Evolutionary conservation across 805 yeast genomes (phyloP).

Genomic region (Suhomyces pyralidae): DNA sequence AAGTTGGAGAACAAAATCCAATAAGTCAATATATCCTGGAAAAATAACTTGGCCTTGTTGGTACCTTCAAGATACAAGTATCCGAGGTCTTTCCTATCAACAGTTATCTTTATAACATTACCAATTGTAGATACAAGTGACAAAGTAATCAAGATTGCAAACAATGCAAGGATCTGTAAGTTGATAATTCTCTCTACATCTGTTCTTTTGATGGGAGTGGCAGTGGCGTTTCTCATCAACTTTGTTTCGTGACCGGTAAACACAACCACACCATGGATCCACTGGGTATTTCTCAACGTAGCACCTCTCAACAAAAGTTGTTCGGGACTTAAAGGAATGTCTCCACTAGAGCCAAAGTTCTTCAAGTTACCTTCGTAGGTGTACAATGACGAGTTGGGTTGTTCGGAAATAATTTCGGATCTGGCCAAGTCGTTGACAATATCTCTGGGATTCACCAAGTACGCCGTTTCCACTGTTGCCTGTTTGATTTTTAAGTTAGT

Average conservation of each 20-base stretch:
- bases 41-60: constrained; percentile 67
- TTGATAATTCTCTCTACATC: constrained; percentile 96
- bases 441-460: constrained; percentile 62
- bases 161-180: constrained; percentile 84
- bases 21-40: constrained; percentile 83
- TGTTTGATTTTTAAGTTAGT: constrained; percentile 95
- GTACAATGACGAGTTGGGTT: constrained; percentile 89
- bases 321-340: constrained; percentile 79
- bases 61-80: constrained; percentile 71
- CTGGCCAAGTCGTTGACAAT: constrained; percentile 30
- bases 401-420: constrained; percentile 68
- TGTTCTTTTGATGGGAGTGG: constrained; percentile 95
- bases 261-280: constrained; percentile 91
- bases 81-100: constrained; percentile 49
- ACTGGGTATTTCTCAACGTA: constrained; percentile 86
- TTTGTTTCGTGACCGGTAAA: constrained; percentile 99
- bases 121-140: constrained; percentile 84
- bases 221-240: constrained; percentile 97
- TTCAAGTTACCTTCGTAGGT: constrained; percentile 89
- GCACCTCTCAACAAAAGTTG: constrained; percentile 95
- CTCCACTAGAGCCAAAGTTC: constrained; percentile 48
- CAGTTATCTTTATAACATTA: constrained; percentile 68
- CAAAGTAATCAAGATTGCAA: constrained; percentile 71
- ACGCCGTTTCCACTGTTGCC: constrained; percentile 73
- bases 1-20: constrained; percentile 96